These are phyloP conservation scores for Tillandsia leiboldiana DNA, from an alignment of 176 grass and related monocot genomes.

Conservation along the genomic window DNA sequence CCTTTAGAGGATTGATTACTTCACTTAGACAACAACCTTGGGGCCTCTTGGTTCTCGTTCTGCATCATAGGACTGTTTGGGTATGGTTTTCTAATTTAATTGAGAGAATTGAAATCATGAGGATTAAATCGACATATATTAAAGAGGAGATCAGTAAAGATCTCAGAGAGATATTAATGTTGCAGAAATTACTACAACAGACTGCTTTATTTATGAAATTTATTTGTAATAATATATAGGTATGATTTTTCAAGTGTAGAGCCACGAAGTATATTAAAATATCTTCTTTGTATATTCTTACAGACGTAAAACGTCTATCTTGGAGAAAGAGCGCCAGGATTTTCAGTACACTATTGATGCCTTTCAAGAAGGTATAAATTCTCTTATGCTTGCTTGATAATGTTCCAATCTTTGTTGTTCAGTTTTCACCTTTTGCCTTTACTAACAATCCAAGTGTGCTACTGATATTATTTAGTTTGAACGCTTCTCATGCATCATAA, in stretches of 20 bases:
- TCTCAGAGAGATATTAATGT: neutral
- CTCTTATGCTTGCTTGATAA: neutral
- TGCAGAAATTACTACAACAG: neutral
- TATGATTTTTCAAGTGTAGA: neutral
- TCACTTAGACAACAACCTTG: no score
- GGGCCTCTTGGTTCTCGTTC: no score
- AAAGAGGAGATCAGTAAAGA: neutral
- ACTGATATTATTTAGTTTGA: no score
- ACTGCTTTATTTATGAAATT: neutral
- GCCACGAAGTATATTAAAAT: neutral
- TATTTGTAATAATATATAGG: neutral
- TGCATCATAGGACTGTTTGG: no score
- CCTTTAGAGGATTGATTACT: no score
- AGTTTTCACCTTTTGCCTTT: neutral
- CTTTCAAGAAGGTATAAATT: constrained; percentile 77
- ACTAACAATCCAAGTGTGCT: neutral
- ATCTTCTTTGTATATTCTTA: constrained; percentile 17
- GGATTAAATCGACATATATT: neutral
- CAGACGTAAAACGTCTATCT: constrained; percentile 85
- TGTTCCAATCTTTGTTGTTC: neutral
- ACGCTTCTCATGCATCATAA: no score
- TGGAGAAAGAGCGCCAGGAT: constrained; percentile 91
- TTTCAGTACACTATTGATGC: constrained; percentile 88
- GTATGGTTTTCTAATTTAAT: no score
- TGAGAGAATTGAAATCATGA: neutral